Percentiles rank a stretch among this genome's conserved stretches.
These are phyloP conservation scores for Escovopsis sp. DNA, from an alignment of 2,329 filamentous ascomycete species.

Conservation along the genomic window DNA sequence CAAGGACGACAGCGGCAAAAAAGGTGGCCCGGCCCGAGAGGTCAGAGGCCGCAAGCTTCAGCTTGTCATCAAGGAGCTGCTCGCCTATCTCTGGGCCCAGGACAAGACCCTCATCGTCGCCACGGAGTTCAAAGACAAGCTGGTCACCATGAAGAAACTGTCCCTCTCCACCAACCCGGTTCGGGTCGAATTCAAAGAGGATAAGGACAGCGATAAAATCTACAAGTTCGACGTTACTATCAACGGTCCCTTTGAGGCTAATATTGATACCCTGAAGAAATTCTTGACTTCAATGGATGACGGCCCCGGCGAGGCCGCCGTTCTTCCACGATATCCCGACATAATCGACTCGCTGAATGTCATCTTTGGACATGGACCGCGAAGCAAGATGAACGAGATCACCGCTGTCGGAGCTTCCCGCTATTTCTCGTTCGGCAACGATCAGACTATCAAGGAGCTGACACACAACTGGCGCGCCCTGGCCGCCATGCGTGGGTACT, in stretches of 20 bases:
- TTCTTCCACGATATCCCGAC: constrained; percentile 34
- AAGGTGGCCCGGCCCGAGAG: constrained; percentile 9
- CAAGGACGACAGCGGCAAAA: constrained; percentile 3
- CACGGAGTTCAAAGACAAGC: constrained; percentile 36
- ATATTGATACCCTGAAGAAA: constrained; percentile 25
- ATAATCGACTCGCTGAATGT: constrained; percentile 37
- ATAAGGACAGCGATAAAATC: constrained; percentile 15
- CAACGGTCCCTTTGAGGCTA: constrained; percentile 22
- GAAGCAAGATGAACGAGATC: constrained; percentile 19
- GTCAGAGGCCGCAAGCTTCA: constrained; percentile 30
- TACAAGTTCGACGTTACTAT: constrained; percentile 29
- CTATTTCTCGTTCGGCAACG: constrained; percentile 30
- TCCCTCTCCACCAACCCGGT: constrained; percentile 20
- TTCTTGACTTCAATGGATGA: constrained; percentile 31
- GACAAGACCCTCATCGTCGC: constrained; percentile 21
- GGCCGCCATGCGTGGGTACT: constrained; percentile 35
- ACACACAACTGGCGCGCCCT: constrained; percentile 18
- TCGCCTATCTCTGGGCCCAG: constrained; percentile 20
- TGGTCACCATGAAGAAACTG: constrained; percentile 26
- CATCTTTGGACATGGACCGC: constrained; percentile 31
- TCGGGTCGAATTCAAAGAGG: constrained; percentile 18
- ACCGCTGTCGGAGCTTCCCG: constrained; percentile 31
- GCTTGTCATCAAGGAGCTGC: constrained; percentile 23
- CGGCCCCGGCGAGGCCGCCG: constrained; percentile 10
- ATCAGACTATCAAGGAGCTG: constrained; percentile 14